Evolutionary conservation across 371 early-diverging fungal species (phyloP).

Genomic region (Apophysomyces elegans): DNA sequence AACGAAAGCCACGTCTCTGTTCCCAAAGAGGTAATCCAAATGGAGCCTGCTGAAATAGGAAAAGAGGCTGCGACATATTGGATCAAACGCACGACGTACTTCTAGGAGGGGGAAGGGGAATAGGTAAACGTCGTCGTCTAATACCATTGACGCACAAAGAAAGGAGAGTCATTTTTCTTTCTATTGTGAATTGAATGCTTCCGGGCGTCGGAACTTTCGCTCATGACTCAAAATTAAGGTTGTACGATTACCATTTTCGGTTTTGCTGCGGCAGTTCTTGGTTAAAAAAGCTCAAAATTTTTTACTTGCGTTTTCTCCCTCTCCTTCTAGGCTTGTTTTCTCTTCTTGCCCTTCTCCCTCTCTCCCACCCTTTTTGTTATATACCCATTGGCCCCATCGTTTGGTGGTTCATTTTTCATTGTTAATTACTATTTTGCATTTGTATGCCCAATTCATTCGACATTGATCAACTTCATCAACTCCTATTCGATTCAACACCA

Average conservation of each 20-base stretch:
- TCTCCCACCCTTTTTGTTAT: not conserved
- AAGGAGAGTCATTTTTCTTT: not conserved
- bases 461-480: not conserved
- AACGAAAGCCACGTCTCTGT: too few species aligned
- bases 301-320: not conserved
- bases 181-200: not conserved
- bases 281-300: not conserved
- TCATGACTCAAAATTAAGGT: slow-evolving; percentile 8
- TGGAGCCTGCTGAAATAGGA: too few species aligned
- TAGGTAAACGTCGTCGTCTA: not conserved
- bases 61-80: too few species aligned
- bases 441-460: not conserved
- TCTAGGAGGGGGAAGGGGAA: too few species aligned
- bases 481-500: not conserved
- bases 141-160: not conserved
- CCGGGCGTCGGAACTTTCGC: not conserved
- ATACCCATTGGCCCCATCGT: too few species aligned
- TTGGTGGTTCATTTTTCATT: not conserved
- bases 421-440: not conserved
- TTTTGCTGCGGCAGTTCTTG: slow-evolving; percentile 9
- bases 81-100: too few species aligned
- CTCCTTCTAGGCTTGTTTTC: not conserved
- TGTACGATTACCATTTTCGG: not conserved
- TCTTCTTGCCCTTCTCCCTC: not conserved
- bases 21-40: too few species aligned